Conservation (phyloP, 2,329 filamentous ascomycete genomes). For the Fusarium torulosum region DNA sequence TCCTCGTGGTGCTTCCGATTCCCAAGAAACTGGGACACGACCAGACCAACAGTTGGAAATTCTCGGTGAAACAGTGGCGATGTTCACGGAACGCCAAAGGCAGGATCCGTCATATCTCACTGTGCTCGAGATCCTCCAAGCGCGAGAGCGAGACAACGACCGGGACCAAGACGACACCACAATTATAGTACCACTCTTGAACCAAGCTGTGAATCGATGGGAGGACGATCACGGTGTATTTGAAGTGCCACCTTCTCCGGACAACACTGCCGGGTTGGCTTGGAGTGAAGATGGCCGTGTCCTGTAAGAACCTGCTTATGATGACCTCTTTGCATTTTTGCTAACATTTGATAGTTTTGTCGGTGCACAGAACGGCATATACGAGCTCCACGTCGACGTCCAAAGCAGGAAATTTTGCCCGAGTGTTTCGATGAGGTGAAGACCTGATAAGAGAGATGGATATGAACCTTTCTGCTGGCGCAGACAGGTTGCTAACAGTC, state of each 20-base stretch:
- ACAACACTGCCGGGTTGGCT: slow-evolving; percentile 71
- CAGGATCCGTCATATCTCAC: slow-evolving; percentile 55
- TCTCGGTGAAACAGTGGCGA: slow-evolving; percentile 54
- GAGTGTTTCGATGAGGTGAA: slow-evolving; percentile 65
- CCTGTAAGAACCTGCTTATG: slow-evolving; percentile 61
- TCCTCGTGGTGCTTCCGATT: slow-evolving; percentile 48
- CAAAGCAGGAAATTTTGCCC: slow-evolving; percentile 71
- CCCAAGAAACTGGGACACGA: slow-evolving; percentile 37
- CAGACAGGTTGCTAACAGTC: slow-evolving; percentile 20
- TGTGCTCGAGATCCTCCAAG: slow-evolving; percentile 55
- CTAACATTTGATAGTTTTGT: slow-evolving; percentile 63
- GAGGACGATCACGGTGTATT: slow-evolving; percentile 59
- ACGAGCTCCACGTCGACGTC: slow-evolving; percentile 77
- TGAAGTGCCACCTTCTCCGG: slow-evolving; percentile 61
- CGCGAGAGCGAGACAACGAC: slow-evolving; percentile 51
- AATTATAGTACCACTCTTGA: slow-evolving; percentile 54
- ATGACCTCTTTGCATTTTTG: background rate
- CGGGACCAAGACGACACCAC: slow-evolving; percentile 54
- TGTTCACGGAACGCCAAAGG: slow-evolving; percentile 53
- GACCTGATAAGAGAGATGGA: background rate
- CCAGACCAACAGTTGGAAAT: slow-evolving; percentile 53
- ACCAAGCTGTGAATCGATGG: slow-evolving; percentile 55
- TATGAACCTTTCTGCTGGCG: slow-evolving; percentile 10
- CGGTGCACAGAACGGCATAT: slow-evolving; percentile 78
- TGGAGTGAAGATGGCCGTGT: slow-evolving; percentile 72